Conservation (phyloP, 2,329 filamentous ascomycete genomes). For the Claviceps citrina region DNA sequence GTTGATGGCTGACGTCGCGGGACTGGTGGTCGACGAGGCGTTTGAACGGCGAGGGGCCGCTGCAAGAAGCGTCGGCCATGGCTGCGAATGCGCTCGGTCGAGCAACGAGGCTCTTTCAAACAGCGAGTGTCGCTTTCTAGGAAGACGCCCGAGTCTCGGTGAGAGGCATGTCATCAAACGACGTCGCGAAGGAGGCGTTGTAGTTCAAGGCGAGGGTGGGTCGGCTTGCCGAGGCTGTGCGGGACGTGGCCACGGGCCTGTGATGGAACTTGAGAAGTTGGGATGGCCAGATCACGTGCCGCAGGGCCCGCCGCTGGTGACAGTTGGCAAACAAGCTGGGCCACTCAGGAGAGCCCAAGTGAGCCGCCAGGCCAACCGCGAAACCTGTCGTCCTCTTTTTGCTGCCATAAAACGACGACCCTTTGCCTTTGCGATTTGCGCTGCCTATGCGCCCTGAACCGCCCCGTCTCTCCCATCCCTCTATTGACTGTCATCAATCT, state of each 20-base stretch:
- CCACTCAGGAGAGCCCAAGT: too few species aligned
- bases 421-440: too few species aligned
- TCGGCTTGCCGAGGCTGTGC: too few species aligned
- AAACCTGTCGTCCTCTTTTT: too few species aligned
- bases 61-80: slow-evolving; percentile 29
- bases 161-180: neutral
- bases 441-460: too few species aligned
- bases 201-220: neutral
- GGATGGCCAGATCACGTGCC: neutral
- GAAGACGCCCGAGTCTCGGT: neutral
- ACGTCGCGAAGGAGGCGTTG: neutral
- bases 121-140: too few species aligned
- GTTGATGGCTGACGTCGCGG: slow-evolving; percentile 26
- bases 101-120: neutral
- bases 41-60: slow-evolving; percentile 28
- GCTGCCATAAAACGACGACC: too few species aligned
- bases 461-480: neutral
- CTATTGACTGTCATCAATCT: neutral
- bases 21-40: slow-evolving; percentile 26
- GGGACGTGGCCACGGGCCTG: too few species aligned
- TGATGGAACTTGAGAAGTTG: too few species aligned
- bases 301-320: slow-evolving; percentile 1
- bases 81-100: neutral
- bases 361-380: too few species aligned
- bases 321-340: slow-evolving; percentile 4